Percentiles rank a stretch among this genome's conserved stretches.
These are phyloP conservation scores for Pleurotus tuber-regium DNA, from an alignment of 768 basidiomycete genomes.

Conservation along the genomic window DNA sequence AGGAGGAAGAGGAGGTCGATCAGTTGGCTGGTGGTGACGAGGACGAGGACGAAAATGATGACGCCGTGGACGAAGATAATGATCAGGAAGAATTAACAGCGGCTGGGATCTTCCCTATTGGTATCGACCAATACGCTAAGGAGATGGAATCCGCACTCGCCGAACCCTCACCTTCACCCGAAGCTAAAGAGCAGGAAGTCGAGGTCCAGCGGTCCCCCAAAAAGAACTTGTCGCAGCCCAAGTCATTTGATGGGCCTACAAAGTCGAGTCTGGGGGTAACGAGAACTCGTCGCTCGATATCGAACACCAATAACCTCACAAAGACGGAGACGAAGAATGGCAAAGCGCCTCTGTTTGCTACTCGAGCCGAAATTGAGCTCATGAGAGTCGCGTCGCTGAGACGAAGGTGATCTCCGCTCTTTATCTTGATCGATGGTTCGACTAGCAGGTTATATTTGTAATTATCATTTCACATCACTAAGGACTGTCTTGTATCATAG, in stretches of 20 bases:
- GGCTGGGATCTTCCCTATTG: slow-evolving; percentile 1
- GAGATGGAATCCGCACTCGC: neutral
- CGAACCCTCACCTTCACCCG: neutral
- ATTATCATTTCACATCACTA: too few relatives aligned
- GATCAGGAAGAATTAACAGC: neutral
- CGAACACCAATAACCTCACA: neutral
- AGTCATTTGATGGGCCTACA: neutral
- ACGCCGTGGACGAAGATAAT: neutral
- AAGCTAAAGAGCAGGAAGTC: too few relatives aligned
- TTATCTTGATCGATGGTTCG: too few relatives aligned
- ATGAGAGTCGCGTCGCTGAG: neutral
- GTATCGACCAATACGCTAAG: neutral
- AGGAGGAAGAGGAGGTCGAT: slow-evolving; percentile 6
- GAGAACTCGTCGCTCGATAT: neutral
- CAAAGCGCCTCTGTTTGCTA: neutral
- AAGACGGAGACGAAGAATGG: too few relatives aligned
- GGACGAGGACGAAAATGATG: neutral
- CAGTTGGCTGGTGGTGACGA: neutral
- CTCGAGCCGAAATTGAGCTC: neutral
- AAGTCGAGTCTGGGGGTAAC: too few relatives aligned
- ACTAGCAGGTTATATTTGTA: too few relatives aligned
- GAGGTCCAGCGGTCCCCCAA: too few relatives aligned
- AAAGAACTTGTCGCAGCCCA: neutral
- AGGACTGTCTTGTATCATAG: too few relatives aligned
- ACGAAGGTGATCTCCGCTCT: too few relatives aligned